These are phyloP conservation scores for Rhodamnia rubescens DNA, from an alignment of 345 rosid species.

Conservation along the genomic window DNA sequence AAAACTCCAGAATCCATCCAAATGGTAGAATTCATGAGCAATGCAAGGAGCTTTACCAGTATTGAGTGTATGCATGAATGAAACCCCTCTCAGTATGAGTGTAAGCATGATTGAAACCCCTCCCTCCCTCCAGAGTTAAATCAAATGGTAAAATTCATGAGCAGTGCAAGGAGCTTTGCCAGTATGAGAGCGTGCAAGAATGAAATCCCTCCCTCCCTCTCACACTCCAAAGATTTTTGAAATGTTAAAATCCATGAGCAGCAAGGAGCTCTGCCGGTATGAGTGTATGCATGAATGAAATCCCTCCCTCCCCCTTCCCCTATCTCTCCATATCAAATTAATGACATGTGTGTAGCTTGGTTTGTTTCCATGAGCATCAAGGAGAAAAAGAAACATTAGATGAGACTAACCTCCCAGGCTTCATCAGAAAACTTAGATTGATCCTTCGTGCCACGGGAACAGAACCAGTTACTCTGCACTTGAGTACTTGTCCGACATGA, in stretches of 20 bases:
- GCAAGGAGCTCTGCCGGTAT: too few species aligned
- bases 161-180: too few species aligned
- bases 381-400: neutral
- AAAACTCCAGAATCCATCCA: neutral
- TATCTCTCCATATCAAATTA: neutral
- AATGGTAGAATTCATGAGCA: neutral
- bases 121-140: neutral
- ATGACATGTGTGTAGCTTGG: neutral
- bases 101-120: neutral
- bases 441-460: conserved; percentile 56
- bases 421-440: conserved; percentile 77
- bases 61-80: neutral
- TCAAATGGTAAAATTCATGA: too few species aligned
- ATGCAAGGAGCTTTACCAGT: neutral
- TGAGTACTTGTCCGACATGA: conserved; percentile 93
- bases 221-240: too few species aligned
- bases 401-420: conserved; percentile 55
- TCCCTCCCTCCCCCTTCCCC: neutral
- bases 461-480: conserved; percentile 75
- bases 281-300: too few species aligned
- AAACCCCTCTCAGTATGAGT: neutral
- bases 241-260: too few species aligned
- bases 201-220: too few species aligned
- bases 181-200: too few species aligned
- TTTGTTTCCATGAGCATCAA: neutral